A percentile compares a stretch with the other conserved stretches of the same genome.
These are phyloP conservation scores for Suillus sp. DNA, from an alignment of 768 basidiomycete genomes.

Conservation along the genomic window DNA sequence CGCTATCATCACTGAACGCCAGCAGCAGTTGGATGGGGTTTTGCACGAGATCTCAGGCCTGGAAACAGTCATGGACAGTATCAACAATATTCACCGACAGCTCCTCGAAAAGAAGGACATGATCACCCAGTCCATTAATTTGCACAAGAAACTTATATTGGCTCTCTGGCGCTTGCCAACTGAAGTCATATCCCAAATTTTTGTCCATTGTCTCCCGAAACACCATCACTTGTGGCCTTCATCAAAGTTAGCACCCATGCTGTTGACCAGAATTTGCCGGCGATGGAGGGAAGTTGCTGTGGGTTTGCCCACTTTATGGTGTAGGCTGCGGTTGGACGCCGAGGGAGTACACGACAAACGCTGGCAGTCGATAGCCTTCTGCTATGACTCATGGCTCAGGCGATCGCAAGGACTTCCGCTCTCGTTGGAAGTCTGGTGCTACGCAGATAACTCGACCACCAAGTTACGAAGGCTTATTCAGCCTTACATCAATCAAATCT, in stretches of 20 bases:
- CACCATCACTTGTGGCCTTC: slow-evolving; percentile 30
- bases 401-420: slow-evolving; percentile 22
- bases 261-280: slow-evolving; percentile 42
- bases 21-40: slow-evolving; percentile 19
- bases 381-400: slow-evolving; percentile 15
- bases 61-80: slow-evolving; percentile 19
- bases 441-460: neutral
- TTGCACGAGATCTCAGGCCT: slow-evolving; percentile 19
- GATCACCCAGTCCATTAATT: slow-evolving; percentile 22
- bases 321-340: slow-evolving; percentile 33
- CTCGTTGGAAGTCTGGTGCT: slow-evolving; percentile 22
- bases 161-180: slow-evolving; percentile 43
- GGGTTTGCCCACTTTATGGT: slow-evolving; percentile 50
- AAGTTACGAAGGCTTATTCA: slow-evolving; percentile 15
- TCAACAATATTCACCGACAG: slow-evolving; percentile 14
- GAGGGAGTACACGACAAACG: neutral
- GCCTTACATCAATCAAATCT: slow-evolving; percentile 19
- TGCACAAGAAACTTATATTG: slow-evolving; percentile 26
- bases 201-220: slow-evolving; percentile 37
- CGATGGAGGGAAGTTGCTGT: slow-evolving; percentile 44
- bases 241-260: slow-evolving; percentile 34
- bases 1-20: slow-evolving; percentile 22
- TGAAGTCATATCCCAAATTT: slow-evolving; percentile 51
- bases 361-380: slow-evolving; percentile 16
- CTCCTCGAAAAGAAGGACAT: slow-evolving; percentile 20